phyloP scores from a whole-genome alignment of 148 eudicot species.

The Silene uniflora region DNA sequence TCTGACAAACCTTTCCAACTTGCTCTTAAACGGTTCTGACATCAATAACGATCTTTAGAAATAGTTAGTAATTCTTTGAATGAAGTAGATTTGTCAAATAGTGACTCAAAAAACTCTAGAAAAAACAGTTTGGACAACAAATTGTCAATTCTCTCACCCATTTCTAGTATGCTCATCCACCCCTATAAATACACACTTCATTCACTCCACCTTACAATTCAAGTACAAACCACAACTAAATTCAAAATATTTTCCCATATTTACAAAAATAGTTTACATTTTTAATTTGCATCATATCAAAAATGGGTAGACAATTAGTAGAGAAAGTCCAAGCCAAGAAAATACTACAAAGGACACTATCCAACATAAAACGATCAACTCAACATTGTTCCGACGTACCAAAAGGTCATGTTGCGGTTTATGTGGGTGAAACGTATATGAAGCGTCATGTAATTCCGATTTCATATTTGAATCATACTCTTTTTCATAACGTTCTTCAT shows the following conservation, averaged over 20 bases:
- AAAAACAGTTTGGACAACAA: too few relatives aligned
- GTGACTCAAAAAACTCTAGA: too few relatives aligned
- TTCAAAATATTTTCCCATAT: not conserved
- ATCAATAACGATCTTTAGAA: too few relatives aligned
- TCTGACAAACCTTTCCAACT: too few relatives aligned
- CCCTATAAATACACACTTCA: conserved; percentile 11
- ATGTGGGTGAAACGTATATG: conserved; percentile 41
- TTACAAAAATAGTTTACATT: not conserved
- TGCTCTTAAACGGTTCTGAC: too few relatives aligned
- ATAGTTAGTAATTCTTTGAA: too few relatives aligned
- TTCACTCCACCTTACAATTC: not conserved
- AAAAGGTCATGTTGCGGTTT: conserved; percentile 51
- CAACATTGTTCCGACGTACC: conserved; percentile 22
- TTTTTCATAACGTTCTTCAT: conserved; percentile 42
- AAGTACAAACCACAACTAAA: not conserved
- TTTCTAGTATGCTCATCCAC: not conserved
- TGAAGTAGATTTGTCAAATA: too few relatives aligned
- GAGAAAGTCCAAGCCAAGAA: conserved; percentile 29
- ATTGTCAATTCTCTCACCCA: not conserved
- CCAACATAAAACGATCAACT: conserved; percentile 24
- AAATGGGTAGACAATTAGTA: conserved; percentile 27
- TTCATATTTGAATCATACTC: conserved; percentile 38
- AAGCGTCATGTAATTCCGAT: conserved; percentile 46
- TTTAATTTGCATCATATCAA: not conserved
- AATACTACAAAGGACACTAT: conserved; percentile 26